Percentiles rank a stretch among this genome's conserved stretches.
phyloP scores from a whole-genome alignment of 495 filamentous ascomycete genomes.

The Penicillium robsamsonii region DNA sequence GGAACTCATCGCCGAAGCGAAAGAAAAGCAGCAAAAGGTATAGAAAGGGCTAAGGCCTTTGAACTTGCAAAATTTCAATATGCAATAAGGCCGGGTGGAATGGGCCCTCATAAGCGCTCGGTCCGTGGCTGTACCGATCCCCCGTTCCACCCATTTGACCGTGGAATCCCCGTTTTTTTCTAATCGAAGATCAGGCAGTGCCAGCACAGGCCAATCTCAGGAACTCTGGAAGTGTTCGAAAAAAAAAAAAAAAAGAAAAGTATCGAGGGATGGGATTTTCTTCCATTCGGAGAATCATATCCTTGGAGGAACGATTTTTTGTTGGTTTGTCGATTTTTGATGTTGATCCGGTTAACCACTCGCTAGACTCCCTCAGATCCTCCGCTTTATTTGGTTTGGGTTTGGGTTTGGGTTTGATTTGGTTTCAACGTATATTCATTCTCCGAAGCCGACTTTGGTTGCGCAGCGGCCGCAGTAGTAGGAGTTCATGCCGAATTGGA shows the following conservation, averaged over 20 bases:
- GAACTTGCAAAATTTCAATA: too few species aligned
- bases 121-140: neutral
- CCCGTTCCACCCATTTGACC: too few species aligned
- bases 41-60: too few species aligned
- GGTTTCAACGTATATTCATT: slow-evolving; percentile 44
- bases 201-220: slow-evolving; percentile 16
- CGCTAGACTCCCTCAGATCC: neutral
- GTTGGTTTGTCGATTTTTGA: neutral
- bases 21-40: too few species aligned
- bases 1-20: too few species aligned
- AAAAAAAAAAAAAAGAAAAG: neutral
- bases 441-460: slow-evolving; percentile 64
- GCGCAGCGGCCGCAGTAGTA: slow-evolving; percentile 79
- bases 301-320: neutral
- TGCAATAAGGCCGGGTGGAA: neutral
- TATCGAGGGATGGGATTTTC: neutral
- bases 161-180: too few species aligned
- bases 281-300: neutral
- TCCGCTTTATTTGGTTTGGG: neutral
- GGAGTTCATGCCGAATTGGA: slow-evolving; percentile 72
- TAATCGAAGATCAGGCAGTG: slow-evolving; percentile 3
- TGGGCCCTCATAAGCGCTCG: neutral
- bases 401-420: too few species aligned
- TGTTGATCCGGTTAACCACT: neutral
- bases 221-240: neutral